Base-by-base conservation (phyloP, 2,329 filamentous ascomycete genomes). In the Cladosporium cucumerinum region DNA sequence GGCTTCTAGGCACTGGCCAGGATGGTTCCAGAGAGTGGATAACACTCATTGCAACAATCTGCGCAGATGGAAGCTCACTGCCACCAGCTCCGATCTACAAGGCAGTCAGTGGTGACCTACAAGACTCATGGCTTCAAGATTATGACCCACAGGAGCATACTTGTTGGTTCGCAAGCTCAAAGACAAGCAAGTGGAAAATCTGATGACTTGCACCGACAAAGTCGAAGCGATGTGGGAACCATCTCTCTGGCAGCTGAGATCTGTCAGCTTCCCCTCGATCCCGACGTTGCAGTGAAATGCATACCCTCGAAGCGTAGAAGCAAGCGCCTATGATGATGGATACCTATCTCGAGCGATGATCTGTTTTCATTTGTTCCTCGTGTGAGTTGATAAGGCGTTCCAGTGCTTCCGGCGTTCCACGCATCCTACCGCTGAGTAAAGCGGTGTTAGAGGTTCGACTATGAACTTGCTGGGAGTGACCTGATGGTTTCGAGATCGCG, bases 161-260 rank as follows among this genome's bases (percentile, higher is more conserved):
- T n/a, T n/a, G n/a, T n/a, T n/a, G n/a, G n/a, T n/a, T n/a, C n/a
- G n/a, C n/a, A n/a, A n/a, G n/a, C n/a, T n/a, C n/a, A n/a, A n/a
- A n/a, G 25, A 70, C 67, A 12, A 67, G 51, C 52, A 67, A 48
- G 46, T 70, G 68, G 25, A 70, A 66, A 43, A 70, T 62, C 55
- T 70, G 68, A 57, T 70, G 68, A 28, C 66, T 69, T n/a, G 64
- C 62, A 25, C 68, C 68, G 3, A 70, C 28, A 14, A 69, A 65
- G 32, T 70, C 68, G 34, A 66, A 70, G 6, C 63, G 61, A 30
- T 60, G 46, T 12, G 68, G 65, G 21, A 34, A 68, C 51, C 55
- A 63, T 1, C 34, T 26, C 21, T 69, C 68, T n/a, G 67, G 68
- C 32, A 67, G 43, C 68, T 69, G 30, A 39, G 16, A 4, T n/a